Evolutionary conservation across 129 eudicot species (phyloP), one percentile per base, ranked within the genome.

Genomic region (Arctium minus): DNA sequence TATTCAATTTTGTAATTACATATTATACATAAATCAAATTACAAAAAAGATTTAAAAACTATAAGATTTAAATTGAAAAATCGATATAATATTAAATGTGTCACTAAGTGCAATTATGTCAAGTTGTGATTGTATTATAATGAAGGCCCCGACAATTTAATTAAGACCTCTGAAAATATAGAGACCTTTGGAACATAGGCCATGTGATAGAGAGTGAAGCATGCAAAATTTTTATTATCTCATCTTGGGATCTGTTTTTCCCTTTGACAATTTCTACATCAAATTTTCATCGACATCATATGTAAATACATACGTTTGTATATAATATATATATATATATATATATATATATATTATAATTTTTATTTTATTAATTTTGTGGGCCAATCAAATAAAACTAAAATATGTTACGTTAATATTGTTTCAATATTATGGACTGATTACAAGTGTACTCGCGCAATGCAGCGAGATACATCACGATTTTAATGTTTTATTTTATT

Each of bases 151-250:
- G 79, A 86, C 83, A 86, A 65, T 77, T 70, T 79, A 78, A 80
- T 79, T 82, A 86, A 75, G 82, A 36, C 67, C 76, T 83, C 70
- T 82, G 77, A 83, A 71, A 77, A 32, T 68, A 77, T 77, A 68
- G 30, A 76, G 73, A 76, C 84, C 76, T 65, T 78, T 71, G 85
- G 72, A 79, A 86, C 89, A 89, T 81, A 73, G 70, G 85, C 92
- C 92, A 89, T 89, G 92, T 89, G 92, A 89, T 80, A 10, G 13
- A 37, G 79, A 84, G 86, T 70, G 79, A 78, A 84, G 67, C 82
- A 70, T 77, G 83, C 83, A 72, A 71, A 83, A 38, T 6, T 78
- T 70, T 70, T 77, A 69, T 77, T 15, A 77, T 72, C 83, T 53
- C 82, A 29, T 80, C 72, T 84, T 53, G 83, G 86, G 79, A 71